Base-by-base conservation (phyloP, 2,329 filamentous ascomycete genomes). In the Hypoxylon rubiginosum region DNA sequence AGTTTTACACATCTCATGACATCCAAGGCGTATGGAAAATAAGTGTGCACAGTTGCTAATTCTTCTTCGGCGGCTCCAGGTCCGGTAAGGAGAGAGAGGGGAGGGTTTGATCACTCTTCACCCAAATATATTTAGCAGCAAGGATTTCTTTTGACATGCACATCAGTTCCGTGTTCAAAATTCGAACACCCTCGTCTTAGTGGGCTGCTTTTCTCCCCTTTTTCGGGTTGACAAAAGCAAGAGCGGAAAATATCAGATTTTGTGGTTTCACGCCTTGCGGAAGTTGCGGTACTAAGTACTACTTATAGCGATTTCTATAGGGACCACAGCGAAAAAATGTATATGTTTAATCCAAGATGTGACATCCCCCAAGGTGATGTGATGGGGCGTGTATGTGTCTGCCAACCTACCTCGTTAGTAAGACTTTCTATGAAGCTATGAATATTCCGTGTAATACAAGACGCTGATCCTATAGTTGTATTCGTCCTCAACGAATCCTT, bases 21-120 rank as follows among this genome's bases (percentile, higher is more conserved):
- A 59, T 52, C 43, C 45, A 13, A 64, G 67, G 67, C 64, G 67
- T 66, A 70, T 48, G 65, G 67, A 50, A 50, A 50, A 50, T 51
- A 55, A 70, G 67, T 70, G 67, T 64, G 67, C 59, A 60, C 46
- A 41, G 21, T 58, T 55, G 55, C 56, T 59, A 57, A 64, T 69
- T 64, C 15, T 34, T 68, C 59, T 57, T 39, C 30, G 58, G 58
- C 32, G 64, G 56, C 52, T 58, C 48, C 45, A 56, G 59, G 56
- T 56, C 56, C 15, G 53, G 50, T 62, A 53, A 64, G 26, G 21
- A 24, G 21, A 24, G 21, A 4, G 21, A 4, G 21, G 21, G 21
- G 21, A 24, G 17, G 41, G 17, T 21, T 50, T 32, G 32, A 53
- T 49, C 21, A 48, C 54, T 53, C 34, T 48, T 65, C 43, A 19